A percentile compares a stretch with the other conserved stretches of the same genome.
phyloP scores from a whole-genome alignment of 305 asterid species.

The Fraxinus latifolia region DNA sequence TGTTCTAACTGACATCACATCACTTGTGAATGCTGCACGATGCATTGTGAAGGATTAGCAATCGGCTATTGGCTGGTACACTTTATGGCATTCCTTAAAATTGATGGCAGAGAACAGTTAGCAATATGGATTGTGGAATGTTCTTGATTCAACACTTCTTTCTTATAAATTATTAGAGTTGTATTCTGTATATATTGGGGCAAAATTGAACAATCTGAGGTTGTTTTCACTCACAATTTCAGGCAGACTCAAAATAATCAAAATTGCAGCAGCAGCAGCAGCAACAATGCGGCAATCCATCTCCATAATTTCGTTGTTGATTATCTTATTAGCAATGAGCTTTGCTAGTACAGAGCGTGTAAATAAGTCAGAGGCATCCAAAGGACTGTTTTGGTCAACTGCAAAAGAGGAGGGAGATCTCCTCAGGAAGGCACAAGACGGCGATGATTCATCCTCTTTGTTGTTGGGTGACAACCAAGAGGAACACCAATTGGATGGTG shows the following conservation, averaged over 20 bases:
- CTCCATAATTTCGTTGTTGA: conserved; percentile 8
- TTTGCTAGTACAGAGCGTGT: conserved; percentile 25
- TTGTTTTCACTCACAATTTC: neutral
- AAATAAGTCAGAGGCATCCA: conserved; percentile 33
- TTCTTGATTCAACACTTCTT: neutral
- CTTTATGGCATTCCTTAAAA: neutral
- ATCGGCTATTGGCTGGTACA: neutral
- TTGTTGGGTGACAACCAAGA: conserved; percentile 28
- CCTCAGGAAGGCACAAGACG: conserved; percentile 25
- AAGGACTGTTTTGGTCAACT: conserved; percentile 46
- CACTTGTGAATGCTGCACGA: neutral
- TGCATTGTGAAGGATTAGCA: neutral
- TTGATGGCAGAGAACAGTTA: neutral
- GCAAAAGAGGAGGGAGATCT: conserved; percentile 52
- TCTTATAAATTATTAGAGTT: neutral
- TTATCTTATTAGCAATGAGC: conserved; percentile 23
- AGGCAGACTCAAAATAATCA: neutral
- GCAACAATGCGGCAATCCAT: neutral
- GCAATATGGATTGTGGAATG: neutral
- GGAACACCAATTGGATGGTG: conserved; percentile 50
- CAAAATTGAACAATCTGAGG: neutral
- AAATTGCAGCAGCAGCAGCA: neutral
- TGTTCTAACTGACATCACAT: neutral
- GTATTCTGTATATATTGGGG: neutral
- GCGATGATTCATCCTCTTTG: conserved; percentile 23